These are phyloP conservation scores for Phylloboletellus chloephorus DNA, from an alignment of 1,284 basidiomycete species.

Conservation along the genomic window DNA sequence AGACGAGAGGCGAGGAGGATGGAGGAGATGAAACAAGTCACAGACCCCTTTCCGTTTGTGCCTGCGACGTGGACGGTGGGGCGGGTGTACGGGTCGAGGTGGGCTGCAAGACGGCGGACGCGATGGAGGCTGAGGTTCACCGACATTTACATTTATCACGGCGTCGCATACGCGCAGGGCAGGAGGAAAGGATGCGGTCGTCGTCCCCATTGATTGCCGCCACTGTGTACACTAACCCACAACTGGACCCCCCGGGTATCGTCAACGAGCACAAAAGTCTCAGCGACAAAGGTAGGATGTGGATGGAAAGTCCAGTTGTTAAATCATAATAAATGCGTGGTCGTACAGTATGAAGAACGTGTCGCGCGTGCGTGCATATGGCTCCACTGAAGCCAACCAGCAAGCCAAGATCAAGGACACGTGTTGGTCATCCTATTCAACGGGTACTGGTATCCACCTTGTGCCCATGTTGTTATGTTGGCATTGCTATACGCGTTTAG, in stretches of 20 bases:
- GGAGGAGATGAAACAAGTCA: conserved; percentile 78
- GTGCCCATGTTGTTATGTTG: conserved; percentile 70
- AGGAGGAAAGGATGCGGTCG: too few relatives aligned
- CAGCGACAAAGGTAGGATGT: conserved; percentile 16
- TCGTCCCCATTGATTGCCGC: too few relatives aligned
- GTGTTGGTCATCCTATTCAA: conserved; percentile 60
- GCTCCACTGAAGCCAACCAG: conserved; percentile 10
- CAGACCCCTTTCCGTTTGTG: conserved; percentile 97
- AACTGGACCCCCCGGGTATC: background rate
- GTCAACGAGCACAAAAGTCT: conserved; percentile 1
- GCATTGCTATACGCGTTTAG: conserved; percentile 61
- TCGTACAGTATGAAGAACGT: conserved; percentile 28
- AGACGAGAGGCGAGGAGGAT: conserved; percentile 56
- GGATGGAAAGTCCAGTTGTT: conserved; percentile 18
- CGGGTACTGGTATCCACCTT: conserved; percentile 65
- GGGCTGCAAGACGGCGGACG: conserved; percentile 52
- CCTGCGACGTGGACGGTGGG: conserved; percentile 93
- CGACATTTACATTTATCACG: conserved; percentile 40
- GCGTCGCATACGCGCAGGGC: too few relatives aligned
- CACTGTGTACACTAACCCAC: conserved; percentile 8
- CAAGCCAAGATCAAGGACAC: conserved; percentile 21
- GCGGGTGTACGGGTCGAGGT: conserved; percentile 63
- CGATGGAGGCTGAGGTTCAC: conserved; percentile 80
- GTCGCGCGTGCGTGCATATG: conserved; percentile 18
- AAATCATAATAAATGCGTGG: conserved; percentile 27